Evolutionary conservation across 805 yeast genomes (phyloP), one percentile per base, ranked within the genome.

Genomic region (Zygotorulaspora danielsina): DNA sequence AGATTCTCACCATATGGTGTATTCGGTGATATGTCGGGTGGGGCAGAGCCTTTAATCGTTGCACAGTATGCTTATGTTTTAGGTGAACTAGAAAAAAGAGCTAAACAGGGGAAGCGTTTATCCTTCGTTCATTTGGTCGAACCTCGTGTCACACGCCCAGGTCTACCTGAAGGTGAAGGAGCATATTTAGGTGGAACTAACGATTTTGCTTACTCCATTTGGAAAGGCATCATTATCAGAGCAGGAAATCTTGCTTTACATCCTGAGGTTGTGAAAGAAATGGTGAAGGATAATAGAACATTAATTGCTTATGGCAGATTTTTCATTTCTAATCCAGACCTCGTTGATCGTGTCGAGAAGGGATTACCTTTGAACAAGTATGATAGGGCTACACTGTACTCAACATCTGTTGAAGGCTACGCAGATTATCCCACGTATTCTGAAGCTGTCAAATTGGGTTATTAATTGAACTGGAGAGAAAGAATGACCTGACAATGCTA

Each of bases 311-410:
- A 53, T 36, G 80, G 80, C 20, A 67, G 81, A 44, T 63, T 57
- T 41, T 76, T 67, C 54, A 68, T 73, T 35, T 59, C 79, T 20
- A 78, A 77, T 59, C 81, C 82, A 1, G 83, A 78, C 51, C 53
- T 78, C 24, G 71, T 68, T 12, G 50, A 59, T n/a, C 62, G 78
- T 43, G 39, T 77, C 27, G 57, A 21, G 10, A 21, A 21, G 7
- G 24, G 9, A 21, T 21, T 21, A 10, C 24, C 24, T 21, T 21
- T 21, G 42, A 65, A 62, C 42, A 47, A 58, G 21, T 78, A 76
- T 50, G 66, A 75, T 52, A 66, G 80, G 51, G 41, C 48, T 13
- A 67, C 73, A 7, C 77, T 78, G 58, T 78, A 76, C 53, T 40
- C 50, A 20, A 45, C 54, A 35, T 46, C 56, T 11, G 62, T 58